Base-by-base conservation (phyloP, 2,329 filamentous ascomycete species). In the Phialemoniopsis sp. region DNA sequence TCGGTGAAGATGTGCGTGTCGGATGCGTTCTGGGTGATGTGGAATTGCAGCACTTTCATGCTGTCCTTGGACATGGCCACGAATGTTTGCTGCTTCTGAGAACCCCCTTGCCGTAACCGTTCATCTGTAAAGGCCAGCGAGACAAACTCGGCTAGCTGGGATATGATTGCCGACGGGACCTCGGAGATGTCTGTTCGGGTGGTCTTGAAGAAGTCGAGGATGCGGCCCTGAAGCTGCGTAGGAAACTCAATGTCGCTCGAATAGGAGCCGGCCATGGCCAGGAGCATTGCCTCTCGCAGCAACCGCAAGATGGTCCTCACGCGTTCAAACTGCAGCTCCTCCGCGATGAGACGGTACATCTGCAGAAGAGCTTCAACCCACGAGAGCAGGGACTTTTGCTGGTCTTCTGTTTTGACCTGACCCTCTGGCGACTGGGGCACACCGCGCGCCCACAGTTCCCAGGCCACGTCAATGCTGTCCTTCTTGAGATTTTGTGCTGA, bases 51-150 rank as follows among this genome's bases (percentile, higher is more conserved):
- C 34, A 89, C 76, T 3, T 73, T 67, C 74, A 95, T 93, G 42
- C 85, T 81, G 15, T 79, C 78, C 59, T 93, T 95, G 2, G 90
- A 89, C 55, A 97, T 78, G 28, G 93, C 91, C 40, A 98, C 81
- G 55, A 89, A 97, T 0, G 89, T 95, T 7, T 88, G 85, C 41
- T 80, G 80, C 37, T 65, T 54, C 2, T 54, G 48, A 12, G 66
- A 60, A 37, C 51, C 45, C n/a, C 28, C 47, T 57, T 48, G 58
- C 59, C 40, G 46, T 63, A 40, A 44, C 60, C 16, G 44, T 53
- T 39, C 41, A 65, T 53, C 41, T 62, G 57, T 8, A 49, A 87
- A 90, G 2, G 88, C 84, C 28, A 95, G 67, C 3, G 78, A 74
- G 8, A 81, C 75, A 43, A 95, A 80, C 36, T 86, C 77, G 2